A percentile compares a stretch with the other conserved stretches of the same genome.
Evolutionary conservation across 495 filamentous ascomycete genomes (phyloP).

Genomic region (Barbatosphaeria neglecta): DNA sequence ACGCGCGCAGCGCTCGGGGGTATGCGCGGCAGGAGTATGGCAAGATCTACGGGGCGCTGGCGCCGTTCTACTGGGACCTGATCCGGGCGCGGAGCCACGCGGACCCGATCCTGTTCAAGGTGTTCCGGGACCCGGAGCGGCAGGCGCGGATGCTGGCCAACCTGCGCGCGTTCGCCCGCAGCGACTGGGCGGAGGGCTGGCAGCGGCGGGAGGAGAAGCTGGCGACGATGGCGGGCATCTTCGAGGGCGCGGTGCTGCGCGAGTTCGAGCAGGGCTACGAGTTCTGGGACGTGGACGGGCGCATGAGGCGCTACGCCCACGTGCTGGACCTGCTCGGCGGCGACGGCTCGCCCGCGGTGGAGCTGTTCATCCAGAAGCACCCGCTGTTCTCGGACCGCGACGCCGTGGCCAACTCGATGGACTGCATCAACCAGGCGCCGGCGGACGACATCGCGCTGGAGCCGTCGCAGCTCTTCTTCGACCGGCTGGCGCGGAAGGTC

Average conservation of each 20-base stretch:
- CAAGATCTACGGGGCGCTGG: conserved; percentile 76
- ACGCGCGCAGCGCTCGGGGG: conserved; percentile 68
- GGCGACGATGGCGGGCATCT: conserved; percentile 62
- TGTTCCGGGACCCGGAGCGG: conserved; percentile 74
- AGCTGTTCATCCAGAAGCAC: conserved; percentile 80
- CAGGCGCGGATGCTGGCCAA: conserved; percentile 84
- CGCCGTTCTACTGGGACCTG: conserved; percentile 80
- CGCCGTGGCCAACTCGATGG: conserved; percentile 62
- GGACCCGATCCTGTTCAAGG: conserved; percentile 73
- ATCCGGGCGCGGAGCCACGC: conserved; percentile 58
- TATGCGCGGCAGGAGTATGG: conserved; percentile 83
- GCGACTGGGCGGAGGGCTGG: conserved; percentile 70
- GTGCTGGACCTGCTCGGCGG: conserved; percentile 77
- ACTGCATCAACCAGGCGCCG: conserved; percentile 62
- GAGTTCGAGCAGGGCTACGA: conserved; percentile 91
- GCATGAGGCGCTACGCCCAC: conserved; percentile 80
- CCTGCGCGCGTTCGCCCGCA: conserved; percentile 61
- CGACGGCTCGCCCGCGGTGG: conserved; percentile 60
- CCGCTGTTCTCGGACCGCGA: conserved; percentile 64
- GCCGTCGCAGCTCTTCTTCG: conserved; percentile 74
- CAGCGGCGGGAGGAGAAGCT: conserved; percentile 56
- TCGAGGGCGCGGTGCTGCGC: conserved; percentile 78
- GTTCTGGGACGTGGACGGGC: conserved; percentile 76
- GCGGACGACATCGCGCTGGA: conserved; percentile 55
- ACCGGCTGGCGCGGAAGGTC: conserved; percentile 53